These are phyloP conservation scores for Phytopythium kandeliae DNA, from an alignment of 352 stramenopile genomes.

Conservation along the genomic window DNA sequence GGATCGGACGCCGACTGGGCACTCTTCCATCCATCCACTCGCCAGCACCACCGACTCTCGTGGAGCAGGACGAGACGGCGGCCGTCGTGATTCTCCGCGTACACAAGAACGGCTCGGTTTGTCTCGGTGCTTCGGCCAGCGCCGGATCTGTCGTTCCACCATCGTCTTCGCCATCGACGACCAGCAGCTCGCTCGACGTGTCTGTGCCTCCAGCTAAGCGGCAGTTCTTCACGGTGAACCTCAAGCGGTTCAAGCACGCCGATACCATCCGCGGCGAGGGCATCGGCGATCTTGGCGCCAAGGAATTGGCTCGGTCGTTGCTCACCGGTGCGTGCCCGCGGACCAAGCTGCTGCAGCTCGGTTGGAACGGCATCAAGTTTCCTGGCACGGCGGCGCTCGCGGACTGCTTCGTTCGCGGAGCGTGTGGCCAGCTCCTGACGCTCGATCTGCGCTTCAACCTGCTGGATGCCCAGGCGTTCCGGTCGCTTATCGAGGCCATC, in stretches of 20 bases:
- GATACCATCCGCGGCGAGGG: slow-evolving; percentile 48
- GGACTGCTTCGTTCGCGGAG: slow-evolving; percentile 48
- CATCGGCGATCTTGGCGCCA: slow-evolving; percentile 48
- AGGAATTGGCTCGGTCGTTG: slow-evolving; percentile 52
- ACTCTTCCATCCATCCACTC: slow-evolving; percentile 54
- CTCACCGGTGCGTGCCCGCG: slow-evolving; percentile 63
- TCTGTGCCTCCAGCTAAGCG: slow-evolving; percentile 20
- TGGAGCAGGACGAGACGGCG: slow-evolving; percentile 55
- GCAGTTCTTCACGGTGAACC: slow-evolving; percentile 63
- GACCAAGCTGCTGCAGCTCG: slow-evolving; percentile 44
- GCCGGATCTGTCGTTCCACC: background rate
- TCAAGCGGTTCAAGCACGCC: slow-evolving; percentile 72
- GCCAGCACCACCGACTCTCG: slow-evolving; percentile 11
- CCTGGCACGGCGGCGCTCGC: slow-evolving; percentile 38
- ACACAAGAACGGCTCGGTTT: slow-evolving; percentile 14
- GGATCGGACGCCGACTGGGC: slow-evolving; percentile 39
- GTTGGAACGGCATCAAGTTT: slow-evolving; percentile 67
- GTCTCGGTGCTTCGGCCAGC: background rate
- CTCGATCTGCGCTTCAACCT: slow-evolving; percentile 67
- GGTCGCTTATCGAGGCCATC: slow-evolving; percentile 32
- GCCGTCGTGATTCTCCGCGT: slow-evolving; percentile 43
- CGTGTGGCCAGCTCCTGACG: slow-evolving; percentile 40
- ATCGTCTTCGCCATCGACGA: too few relatives aligned
- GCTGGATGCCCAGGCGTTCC: slow-evolving; percentile 37
- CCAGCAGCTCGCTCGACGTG: background rate